Percentiles rank a stretch among this genome's conserved stretches.
Evolutionary conservation across 2,329 filamentous ascomycete species (phyloP).

Genomic region (Sclerotinia subarctica): DNA sequence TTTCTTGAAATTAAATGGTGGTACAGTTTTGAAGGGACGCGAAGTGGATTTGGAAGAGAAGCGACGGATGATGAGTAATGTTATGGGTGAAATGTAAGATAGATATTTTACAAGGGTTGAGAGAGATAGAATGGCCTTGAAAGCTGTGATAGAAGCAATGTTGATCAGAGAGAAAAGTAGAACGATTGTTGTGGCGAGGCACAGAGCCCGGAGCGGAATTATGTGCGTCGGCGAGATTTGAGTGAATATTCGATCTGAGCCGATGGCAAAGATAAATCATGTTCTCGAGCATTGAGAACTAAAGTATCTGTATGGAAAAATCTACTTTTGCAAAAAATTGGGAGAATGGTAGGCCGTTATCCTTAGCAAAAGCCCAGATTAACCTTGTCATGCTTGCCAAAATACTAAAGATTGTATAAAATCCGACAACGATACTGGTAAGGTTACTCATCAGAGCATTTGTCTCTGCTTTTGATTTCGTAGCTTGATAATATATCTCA

Average conservation of each 20-base stretch:
- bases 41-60: background rate
- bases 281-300: background rate
- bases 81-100: background rate
- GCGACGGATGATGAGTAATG: background rate
- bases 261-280: background rate
- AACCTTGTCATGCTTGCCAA: background rate
- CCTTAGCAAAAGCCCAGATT: background rate
- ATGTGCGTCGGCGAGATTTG: background rate
- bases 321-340: background rate
- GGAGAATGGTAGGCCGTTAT: background rate
- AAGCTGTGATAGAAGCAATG: background rate
- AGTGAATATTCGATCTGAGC: background rate
- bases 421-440: background rate
- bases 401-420: background rate
- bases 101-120: background rate
- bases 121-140: background rate
- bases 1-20: background rate
- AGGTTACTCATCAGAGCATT: background rate
- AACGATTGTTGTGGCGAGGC: background rate
- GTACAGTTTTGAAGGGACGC: background rate
- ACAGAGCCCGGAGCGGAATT: background rate
- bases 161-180: background rate
- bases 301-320: fast-evolving
- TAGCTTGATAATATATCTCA: background rate
- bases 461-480: background rate